phyloP scores from a whole-genome alignment of 2,329 filamentous ascomycete species.

The Penicillium corylophilum region DNA sequence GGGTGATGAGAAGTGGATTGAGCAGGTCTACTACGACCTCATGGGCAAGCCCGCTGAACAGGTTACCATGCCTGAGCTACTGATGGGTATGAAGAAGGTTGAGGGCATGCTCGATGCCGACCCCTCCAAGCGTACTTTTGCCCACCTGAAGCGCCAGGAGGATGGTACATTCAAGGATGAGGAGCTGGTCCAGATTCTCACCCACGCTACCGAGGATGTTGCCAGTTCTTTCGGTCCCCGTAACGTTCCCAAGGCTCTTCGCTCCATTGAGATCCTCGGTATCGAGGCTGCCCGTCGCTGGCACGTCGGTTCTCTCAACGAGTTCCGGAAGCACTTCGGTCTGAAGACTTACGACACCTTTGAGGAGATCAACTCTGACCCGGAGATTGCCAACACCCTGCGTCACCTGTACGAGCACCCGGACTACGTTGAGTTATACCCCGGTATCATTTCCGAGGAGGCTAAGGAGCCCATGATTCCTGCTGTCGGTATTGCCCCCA shows the following conservation, averaged over 20 bases:
- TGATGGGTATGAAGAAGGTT: constrained; percentile 62
- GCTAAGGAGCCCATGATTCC: constrained; percentile 71
- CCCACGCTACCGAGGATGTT: constrained; percentile 69
- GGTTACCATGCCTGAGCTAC: constrained; percentile 61
- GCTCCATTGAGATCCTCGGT: constrained; percentile 74
- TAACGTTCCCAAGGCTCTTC: constrained; percentile 71
- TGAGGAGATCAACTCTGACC: constrained; percentile 80
- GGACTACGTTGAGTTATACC: constrained; percentile 77
- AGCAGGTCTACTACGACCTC: constrained; percentile 64
- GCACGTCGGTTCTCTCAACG: constrained; percentile 76
- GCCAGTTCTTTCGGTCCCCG: constrained; percentile 65
- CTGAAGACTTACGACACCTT: constrained; percentile 74
- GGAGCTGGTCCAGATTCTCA: constrained; percentile 69
- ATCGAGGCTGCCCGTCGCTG: constrained; percentile 75
- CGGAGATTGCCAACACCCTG: constrained; percentile 65
- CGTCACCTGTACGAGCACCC: constrained; percentile 67
- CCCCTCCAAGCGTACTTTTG: constrained; percentile 68
- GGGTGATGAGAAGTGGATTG: constrained; percentile 77
- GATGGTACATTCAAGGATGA: constrained; percentile 74
- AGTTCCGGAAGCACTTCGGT: constrained; percentile 80
- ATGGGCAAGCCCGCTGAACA: constrained; percentile 60
- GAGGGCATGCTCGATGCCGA: constrained; percentile 63
- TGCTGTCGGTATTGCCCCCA: constrained; percentile 72
- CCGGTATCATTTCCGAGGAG: constrained; percentile 73
- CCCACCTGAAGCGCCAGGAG: constrained; percentile 60